Evolutionary conservation across 2,329 filamentous ascomycete species (phyloP).

Genomic region (Magnaporthiopsis incrustans): DNA sequence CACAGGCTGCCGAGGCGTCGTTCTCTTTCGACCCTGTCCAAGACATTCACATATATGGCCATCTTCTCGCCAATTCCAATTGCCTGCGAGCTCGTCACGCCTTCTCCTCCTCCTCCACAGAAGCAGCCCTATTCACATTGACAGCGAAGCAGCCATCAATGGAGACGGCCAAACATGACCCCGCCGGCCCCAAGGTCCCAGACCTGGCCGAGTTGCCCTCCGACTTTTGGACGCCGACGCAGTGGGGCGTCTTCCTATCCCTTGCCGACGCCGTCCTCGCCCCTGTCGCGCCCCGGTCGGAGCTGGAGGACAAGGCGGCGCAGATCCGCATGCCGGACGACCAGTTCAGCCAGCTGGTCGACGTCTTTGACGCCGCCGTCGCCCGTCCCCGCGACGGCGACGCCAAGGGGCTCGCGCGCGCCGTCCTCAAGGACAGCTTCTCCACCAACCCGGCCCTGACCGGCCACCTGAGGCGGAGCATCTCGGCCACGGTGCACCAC

Average conservation of each 20-base stretch:
- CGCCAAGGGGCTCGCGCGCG: conserved; percentile 35
- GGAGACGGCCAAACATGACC: neutral
- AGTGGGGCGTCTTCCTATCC: conserved; percentile 47
- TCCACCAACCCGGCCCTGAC: conserved; percentile 45
- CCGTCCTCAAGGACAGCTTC: conserved; percentile 45
- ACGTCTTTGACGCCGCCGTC: conserved; percentile 27
- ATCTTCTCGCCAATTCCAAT: neutral
- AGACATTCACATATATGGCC: neutral
- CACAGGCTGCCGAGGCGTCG: neutral
- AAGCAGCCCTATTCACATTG: too few species aligned
- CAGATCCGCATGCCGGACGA: conserved; percentile 39
- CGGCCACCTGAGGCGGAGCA: conserved; percentile 34
- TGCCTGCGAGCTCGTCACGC: too few species aligned
- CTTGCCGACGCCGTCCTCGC: conserved; percentile 54
- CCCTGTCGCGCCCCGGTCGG: conserved; percentile 39
- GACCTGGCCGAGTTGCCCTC: conserved; percentile 8
- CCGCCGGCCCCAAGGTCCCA: conserved; percentile 12
- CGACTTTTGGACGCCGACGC: conserved; percentile 34
- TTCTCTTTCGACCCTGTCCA: neutral
- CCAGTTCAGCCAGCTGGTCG: conserved; percentile 40
- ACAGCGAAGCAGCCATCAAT: neutral
- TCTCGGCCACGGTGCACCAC: conserved; percentile 26
- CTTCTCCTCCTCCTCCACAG: conserved; percentile 7
- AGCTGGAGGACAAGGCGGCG: conserved; percentile 26
- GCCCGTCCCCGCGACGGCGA: conserved; percentile 21